A percentile compares a stretch with the other conserved stretches of the same genome.
phyloP scores from a whole-genome alignment of 345 rosid species.

The Anacardium occidentale region DNA sequence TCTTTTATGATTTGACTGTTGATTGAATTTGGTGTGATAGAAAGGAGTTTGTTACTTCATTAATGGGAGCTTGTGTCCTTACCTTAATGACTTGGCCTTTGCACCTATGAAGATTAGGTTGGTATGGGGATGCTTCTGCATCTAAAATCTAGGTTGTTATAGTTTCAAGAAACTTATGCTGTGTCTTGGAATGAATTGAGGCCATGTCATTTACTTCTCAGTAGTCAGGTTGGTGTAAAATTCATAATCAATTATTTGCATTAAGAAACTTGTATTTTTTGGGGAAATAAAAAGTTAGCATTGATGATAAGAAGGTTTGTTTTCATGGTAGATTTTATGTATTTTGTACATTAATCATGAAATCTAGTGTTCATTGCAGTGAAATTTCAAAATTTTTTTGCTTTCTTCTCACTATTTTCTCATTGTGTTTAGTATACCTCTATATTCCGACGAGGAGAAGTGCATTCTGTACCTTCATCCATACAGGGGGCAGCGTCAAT shows the following conservation, averaged over 20 bases:
- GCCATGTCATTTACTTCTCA: neutral
- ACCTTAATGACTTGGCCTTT: neutral
- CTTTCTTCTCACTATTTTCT: conserved; percentile 10
- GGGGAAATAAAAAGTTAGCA: neutral
- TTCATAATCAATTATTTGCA: neutral
- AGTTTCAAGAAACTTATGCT: neutral
- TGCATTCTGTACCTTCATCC: conserved; percentile 70
- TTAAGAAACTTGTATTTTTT: neutral
- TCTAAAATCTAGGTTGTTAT: neutral
- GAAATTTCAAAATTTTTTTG: conserved; percentile 10
- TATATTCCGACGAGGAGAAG: conserved; percentile 75
- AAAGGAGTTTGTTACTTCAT: neutral
- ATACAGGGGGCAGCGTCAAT: conserved; percentile 69
- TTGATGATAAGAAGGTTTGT: conserved; percentile 11
- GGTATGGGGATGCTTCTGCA: neutral
- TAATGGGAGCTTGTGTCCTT: neutral
- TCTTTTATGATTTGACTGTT: neutral
- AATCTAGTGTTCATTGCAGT: conserved; percentile 13
- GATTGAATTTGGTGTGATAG: neutral
- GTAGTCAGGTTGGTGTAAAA: neutral
- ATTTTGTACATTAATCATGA: conserved; percentile 12
- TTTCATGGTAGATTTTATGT: neutral
- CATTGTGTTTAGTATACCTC: conserved; percentile 51
- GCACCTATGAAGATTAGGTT: neutral
- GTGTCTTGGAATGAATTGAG: neutral